Percentiles rank a stretch among this genome's conserved stretches.
Evolutionary conservation across 1,284 basidiomycete species (phyloP).

Genomic region (Boletus semigastroideus): DNA sequence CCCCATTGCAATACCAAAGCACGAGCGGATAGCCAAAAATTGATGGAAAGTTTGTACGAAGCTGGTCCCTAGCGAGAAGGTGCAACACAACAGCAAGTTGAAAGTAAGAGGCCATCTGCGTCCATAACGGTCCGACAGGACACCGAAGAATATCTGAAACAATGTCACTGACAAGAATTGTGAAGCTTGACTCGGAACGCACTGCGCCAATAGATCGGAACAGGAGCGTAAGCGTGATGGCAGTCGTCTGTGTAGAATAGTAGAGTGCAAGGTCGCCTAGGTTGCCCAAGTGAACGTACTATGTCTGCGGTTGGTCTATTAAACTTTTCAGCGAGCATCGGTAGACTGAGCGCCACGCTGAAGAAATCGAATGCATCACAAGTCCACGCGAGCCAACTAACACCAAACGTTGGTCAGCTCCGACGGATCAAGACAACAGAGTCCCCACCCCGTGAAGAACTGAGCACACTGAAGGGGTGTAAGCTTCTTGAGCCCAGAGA

Average conservation of each 20-base stretch:
- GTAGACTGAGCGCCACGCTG: conserved; percentile 73
- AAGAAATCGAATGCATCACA: conserved; percentile 86
- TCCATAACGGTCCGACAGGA: conserved; percentile 85
- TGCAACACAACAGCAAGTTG: conserved; percentile 72
- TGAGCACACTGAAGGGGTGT: conserved; percentile 54
- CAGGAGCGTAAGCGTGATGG: conserved; percentile 91
- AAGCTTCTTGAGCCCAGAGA: conserved; percentile 39
- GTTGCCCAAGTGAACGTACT: conserved; percentile 39
- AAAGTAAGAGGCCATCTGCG: conserved; percentile 88
- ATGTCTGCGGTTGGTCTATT: conserved; percentile 48
- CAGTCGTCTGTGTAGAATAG: conserved; percentile 54
- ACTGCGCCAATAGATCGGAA: conserved; percentile 87
- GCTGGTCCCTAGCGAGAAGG: conserved; percentile 77
- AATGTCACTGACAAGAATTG: background rate
- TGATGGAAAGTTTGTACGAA: conserved; percentile 65
- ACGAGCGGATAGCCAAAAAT: conserved; percentile 71
- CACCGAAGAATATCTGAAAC: conserved; percentile 66
- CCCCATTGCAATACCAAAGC: conserved; percentile 90
- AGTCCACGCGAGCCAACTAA: conserved; percentile 76
- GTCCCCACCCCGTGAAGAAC: conserved; percentile 58
- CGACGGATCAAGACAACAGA: background rate
- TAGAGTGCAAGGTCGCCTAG: background rate
- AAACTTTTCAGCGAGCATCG: conserved; percentile 57
- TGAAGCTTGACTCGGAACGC: conserved; percentile 19
- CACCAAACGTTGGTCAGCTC: conserved; percentile 1